Base-by-base conservation (phyloP, 306 rosid genomes). In the Fagus sylvatica region DNA sequence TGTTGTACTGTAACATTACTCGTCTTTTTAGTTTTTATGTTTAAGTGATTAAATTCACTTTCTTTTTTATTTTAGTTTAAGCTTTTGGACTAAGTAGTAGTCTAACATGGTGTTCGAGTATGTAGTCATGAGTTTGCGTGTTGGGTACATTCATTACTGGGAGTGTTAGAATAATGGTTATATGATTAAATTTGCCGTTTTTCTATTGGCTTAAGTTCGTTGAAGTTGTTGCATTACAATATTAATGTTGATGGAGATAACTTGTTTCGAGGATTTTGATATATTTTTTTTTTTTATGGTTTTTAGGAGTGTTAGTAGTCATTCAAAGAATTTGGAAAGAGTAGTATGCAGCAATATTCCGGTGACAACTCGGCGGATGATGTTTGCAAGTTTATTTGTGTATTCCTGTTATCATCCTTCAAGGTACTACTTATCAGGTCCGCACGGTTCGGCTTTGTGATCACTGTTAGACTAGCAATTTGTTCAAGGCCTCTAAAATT, bases 381-480 rank as follows among this genome's bases (percentile, higher is more conserved):
- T 93, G 77, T 76, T 95, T 80, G 89, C 91, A 65, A 88, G 93
- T 84, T 85, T 90, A 78, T 82, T 87, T 59, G 49, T 88, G 91
- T 84, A 19, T 86, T 84, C 93, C 12, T 75, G 82, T 80, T 89
- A 79, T 72, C 78, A 81, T 76, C 86, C 97, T 88, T 93, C 99
- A 84, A 95, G 99, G 99, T 93, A 91, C 87, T 91, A 91, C 87
- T 91, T 86, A 56, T 79, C 92, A 89, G 98, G 97, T 93, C 83
- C 78, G 97, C 92, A 86, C 88, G 61, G 75, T 87, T 91, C 88
- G 62, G 83, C 85, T 85, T 86, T 71, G 15, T 73, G 28, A 32
- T 77, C 51, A 53, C 16, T 6, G 10, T 55, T 53, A 13, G 28
- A 15, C 42, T 69, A 19, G 5, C 71, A 37, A 66, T 66, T 37